These are phyloP conservation scores for Candida andamanensis DNA, from an alignment of 805 yeast species.

Conservation along the genomic window DNA sequence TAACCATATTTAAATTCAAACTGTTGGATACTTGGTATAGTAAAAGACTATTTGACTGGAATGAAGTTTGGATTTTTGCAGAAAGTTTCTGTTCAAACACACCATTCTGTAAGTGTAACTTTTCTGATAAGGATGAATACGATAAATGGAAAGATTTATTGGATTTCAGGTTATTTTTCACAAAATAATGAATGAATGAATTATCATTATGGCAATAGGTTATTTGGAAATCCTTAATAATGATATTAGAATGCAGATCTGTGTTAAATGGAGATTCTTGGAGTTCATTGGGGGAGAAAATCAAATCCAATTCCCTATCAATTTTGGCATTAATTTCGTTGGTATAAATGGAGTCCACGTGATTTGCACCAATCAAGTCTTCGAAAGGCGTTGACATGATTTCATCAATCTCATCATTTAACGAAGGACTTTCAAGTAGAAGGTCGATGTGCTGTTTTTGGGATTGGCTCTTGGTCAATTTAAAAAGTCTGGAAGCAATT, in stretches of 20 bases:
- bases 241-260: background rate
- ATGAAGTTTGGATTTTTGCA: slow-evolving; percentile 2
- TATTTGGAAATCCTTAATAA: slow-evolving; percentile 6
- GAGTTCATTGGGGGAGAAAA: slow-evolving; percentile 21
- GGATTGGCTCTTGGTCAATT: slow-evolving; percentile 17
- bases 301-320: slow-evolving; percentile 23
- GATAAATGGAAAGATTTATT: background rate
- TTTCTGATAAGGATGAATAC: slow-evolving; percentile 2
- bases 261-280: slow-evolving; percentile 3
- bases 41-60: slow-evolving; percentile 12
- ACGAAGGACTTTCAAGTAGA: slow-evolving; percentile 9
- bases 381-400: slow-evolving; percentile 25
- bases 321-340: slow-evolving; percentile 23
- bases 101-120: slow-evolving; percentile 1
- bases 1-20: slow-evolving; percentile 11
- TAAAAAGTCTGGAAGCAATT: slow-evolving; percentile 26
- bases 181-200: slow-evolving; percentile 7
- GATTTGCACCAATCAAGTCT: slow-evolving; percentile 13
- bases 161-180: slow-evolving; percentile 1
- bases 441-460: background rate
- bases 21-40: slow-evolving; percentile 17
- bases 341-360: slow-evolving; percentile 17
- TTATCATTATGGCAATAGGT: slow-evolving; percentile 2
- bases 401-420: slow-evolving; percentile 21
- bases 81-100: background rate